Conservation (phyloP, 208 protist genomes). For the Acanthamoeba royreba region DNA sequence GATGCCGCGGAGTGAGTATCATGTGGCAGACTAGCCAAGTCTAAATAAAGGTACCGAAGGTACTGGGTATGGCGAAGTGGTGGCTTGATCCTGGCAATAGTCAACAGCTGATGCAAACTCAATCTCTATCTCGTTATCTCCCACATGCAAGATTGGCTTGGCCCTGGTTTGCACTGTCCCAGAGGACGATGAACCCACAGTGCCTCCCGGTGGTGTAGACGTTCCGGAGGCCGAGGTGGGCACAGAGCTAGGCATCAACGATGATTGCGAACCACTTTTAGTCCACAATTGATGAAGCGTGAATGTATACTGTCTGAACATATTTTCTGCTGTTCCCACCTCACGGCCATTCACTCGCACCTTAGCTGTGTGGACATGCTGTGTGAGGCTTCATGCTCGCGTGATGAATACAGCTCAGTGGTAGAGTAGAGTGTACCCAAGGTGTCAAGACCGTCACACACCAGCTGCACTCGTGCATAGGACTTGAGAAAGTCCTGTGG, state of each 20-base stretch:
- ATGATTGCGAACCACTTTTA: neutral
- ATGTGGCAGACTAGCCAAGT: neutral
- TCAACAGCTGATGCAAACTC: neutral
- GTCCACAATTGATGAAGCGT: neutral
- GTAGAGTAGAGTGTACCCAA: neutral
- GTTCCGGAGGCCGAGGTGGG: neutral
- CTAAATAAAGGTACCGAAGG: neutral
- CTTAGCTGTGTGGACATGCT: neutral
- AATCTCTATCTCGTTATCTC: constrained; percentile 7
- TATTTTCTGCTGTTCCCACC: neutral
- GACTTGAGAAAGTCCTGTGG: neutral
- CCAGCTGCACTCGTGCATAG: neutral
- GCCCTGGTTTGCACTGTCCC: neutral
- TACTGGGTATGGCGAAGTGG: neutral
- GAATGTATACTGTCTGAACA: neutral
- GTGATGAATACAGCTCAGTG: neutral
- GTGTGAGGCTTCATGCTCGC: neutral
- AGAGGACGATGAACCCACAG: neutral
- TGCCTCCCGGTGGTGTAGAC: neutral
- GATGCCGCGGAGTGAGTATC: neutral
- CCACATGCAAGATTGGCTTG: neutral
- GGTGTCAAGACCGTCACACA: neutral
- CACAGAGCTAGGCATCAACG: neutral
- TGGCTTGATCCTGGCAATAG: neutral
- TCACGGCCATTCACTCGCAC: neutral